Base-by-base conservation (phyloP, 768 basidiomycete genomes). In the Russula sp. region DNA sequence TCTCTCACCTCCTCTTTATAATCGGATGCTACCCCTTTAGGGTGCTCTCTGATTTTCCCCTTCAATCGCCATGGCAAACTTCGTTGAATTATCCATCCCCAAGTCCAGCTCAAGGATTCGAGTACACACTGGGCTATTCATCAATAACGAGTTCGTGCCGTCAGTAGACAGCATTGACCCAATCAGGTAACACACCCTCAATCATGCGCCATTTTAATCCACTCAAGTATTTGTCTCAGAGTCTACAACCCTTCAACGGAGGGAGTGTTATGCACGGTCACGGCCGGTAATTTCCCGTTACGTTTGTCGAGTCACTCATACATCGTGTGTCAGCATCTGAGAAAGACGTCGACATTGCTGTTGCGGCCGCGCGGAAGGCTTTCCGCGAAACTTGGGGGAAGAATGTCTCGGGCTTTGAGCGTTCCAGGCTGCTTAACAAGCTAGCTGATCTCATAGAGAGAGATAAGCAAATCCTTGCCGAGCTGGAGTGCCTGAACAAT, bases 361-460 rank as follows among this genome's bases (percentile, higher is more conserved):
- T 96, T 39, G 82, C 83, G 7, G 88, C 92, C 14, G 93, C 94
- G 22, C 84, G 89, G 63, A 76, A 80, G 41, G 92, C 93, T 6
- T 92, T 90, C 78, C 81, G 86, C 58, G 88, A 86, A 14, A 85
- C 87, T 32, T 96, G 93, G 93, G 94, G 93, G 5, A 87, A 88
- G 74, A 90, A 93, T 68, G 83, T 89, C 58, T 85, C 88, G n/a
- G 87, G 89, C 32, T 83, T 85, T 62, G 86, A 92, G 73, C 81
- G 96, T 47, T 85, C 91, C 22, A 83, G 84, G 65, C 77, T 94
- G 57, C 75, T 97, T 53, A 85, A 89, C 77, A 90, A 86, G 72
- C 82, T 96, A 29, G 93, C 93, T 20, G 90, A 93, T 70, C 80
- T 97, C 66, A 92, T 96, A 55, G 94, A 96, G 73, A 79, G 87